Evolutionary conservation across 805 yeast species (phyloP).

Genomic region (Starmerella etchellsii): DNA sequence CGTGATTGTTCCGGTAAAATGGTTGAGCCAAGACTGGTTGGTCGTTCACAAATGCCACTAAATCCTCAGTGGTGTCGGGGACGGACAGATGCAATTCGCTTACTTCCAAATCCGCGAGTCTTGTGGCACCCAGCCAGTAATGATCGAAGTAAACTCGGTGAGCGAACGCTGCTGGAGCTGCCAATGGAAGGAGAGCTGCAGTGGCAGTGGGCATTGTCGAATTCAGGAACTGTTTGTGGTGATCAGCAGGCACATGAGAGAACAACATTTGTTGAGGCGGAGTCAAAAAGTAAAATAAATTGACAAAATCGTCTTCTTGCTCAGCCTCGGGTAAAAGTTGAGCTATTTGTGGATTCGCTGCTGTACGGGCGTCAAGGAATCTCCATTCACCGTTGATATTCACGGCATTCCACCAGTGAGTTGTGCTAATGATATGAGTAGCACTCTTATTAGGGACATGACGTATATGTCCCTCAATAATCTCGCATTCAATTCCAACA

Average conservation of each 20-base stretch:
- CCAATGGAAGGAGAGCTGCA: constrained; percentile 70
- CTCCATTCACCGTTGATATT: constrained; percentile 65
- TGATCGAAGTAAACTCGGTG: constrained; percentile 47
- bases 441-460: constrained; percentile 42
- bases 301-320: constrained; percentile 25
- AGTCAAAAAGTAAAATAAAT: constrained; percentile 61
- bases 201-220: constrained; percentile 73
- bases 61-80: constrained; percentile 53
- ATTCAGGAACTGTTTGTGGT: constrained; percentile 63
- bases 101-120: constrained; percentile 60
- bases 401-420: constrained; percentile 81
- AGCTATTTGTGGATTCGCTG: no score
- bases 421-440: constrained; percentile 27
- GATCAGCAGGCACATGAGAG: constrained; percentile 74
- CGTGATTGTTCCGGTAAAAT: constrained; percentile 41
- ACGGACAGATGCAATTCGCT: constrained; percentile 65
- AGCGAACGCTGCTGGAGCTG: constrained; percentile 67
- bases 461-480: constrained; percentile 73
- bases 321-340: constrained; percentile 25
- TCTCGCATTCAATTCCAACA: constrained; percentile 58
- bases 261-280: constrained; percentile 64
- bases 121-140: constrained; percentile 65
- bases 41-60: constrained; percentile 38
- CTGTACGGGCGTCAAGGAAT: constrained; percentile 59
- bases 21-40: constrained; percentile 62